phyloP scores from a whole-genome alignment of 202 grass and related monocot genomes.

The Zizania palustris region DNA sequence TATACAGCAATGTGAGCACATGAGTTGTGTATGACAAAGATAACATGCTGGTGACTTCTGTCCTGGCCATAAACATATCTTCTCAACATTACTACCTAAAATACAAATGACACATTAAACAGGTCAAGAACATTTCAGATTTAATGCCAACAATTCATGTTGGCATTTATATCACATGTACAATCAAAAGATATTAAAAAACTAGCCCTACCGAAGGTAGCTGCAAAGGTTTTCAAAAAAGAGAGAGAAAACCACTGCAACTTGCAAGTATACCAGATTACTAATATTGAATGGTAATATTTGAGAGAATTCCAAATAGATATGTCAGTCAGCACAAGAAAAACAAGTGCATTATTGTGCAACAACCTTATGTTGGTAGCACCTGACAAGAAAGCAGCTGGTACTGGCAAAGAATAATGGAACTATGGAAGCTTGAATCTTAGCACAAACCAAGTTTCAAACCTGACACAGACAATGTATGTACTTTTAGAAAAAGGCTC shows the following conservation, averaged over 20 bases:
- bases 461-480: slow-evolving; percentile 7
- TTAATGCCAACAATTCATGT: neutral
- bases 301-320: neutral
- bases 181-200: slow-evolving; percentile 2
- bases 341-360: neutral
- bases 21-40: neutral
- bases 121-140: slow-evolving; percentile 9
- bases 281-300: neutral
- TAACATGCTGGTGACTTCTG: neutral
- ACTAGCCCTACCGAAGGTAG: neutral
- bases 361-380: slow-evolving; percentile 19
- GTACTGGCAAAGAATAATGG: neutral
- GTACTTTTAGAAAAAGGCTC: neutral
- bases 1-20: neutral
- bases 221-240: neutral
- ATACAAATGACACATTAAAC: neutral
- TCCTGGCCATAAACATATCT: neutral
- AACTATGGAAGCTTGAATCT: neutral
- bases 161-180: neutral
- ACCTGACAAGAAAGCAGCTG: slow-evolving; percentile 6
- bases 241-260: neutral
- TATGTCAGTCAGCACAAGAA: slow-evolving; percentile 15
- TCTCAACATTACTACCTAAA: neutral
- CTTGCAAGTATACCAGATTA: neutral
- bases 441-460: slow-evolving; percentile 16